A percentile compares a stretch with the other conserved stretches of the same genome.
phyloP scores from a whole-genome alignment of 2,329 filamentous ascomycete genomes.

The Aspergillus thermomutatus region DNA sequence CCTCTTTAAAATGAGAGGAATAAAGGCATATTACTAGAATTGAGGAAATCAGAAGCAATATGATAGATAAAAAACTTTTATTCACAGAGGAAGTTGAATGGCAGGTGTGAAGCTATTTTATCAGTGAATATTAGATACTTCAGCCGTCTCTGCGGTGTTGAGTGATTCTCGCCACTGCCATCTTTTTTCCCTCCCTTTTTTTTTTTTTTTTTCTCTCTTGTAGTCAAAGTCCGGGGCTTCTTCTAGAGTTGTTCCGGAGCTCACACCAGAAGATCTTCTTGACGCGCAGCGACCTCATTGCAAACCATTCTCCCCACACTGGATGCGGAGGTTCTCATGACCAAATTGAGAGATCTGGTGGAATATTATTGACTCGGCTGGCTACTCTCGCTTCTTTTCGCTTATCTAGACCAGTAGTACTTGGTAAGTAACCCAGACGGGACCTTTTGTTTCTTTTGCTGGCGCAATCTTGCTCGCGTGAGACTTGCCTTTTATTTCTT shows the following conservation, averaged over 20 bases:
- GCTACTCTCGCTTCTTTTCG: conserved; percentile 21
- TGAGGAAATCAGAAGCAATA: neutral
- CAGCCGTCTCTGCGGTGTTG: neutral
- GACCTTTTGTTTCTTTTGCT: conserved; percentile 15
- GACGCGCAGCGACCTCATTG: conserved; percentile 18
- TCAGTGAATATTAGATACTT: neutral
- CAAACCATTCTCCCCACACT: conserved; percentile 6
- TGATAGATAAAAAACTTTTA: neutral
- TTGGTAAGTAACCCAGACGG: conserved; percentile 19
- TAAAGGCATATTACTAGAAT: neutral
- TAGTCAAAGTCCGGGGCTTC: conserved; percentile 12
- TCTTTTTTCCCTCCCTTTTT: neutral
- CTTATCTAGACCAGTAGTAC: conserved; percentile 19
- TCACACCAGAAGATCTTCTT: conserved; percentile 10
- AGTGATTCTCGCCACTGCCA: conserved; percentile 4
- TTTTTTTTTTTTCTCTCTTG: conserved; percentile 6
- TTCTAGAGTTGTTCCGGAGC: conserved; percentile 17
- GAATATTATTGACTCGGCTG: conserved; percentile 21
- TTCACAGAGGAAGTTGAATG: neutral
- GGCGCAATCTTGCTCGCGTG: conserved; percentile 11
- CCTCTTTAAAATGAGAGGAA: neutral
- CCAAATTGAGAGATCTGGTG: conserved; percentile 20
- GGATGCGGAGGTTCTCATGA: conserved; percentile 19
- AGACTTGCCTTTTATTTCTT: conserved; percentile 5
- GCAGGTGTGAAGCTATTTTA: neutral